phyloP scores from a whole-genome alignment of 2,329 filamentous ascomycete species.

The Nakataea oryzae region DNA sequence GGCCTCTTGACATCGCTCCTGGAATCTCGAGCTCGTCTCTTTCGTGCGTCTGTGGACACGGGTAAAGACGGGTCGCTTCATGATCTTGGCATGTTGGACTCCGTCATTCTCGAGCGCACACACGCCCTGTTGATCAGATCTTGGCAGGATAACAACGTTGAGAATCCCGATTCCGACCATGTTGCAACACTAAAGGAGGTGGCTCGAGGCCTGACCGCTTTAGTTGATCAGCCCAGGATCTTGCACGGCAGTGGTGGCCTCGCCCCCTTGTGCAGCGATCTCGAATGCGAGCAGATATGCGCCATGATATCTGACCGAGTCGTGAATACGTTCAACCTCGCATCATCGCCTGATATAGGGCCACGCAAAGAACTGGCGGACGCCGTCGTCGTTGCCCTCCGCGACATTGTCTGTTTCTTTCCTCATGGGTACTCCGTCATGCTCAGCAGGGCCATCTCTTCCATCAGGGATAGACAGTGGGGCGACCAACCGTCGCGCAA shows the following conservation, averaged over 20 bases:
- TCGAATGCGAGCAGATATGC: constrained; percentile 1
- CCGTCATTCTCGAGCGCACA: constrained; percentile 29
- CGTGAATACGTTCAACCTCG: constrained; percentile 2
- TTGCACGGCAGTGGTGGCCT: neutral
- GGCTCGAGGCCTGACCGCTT: constrained; percentile 32
- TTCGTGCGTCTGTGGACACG: constrained; percentile 12
- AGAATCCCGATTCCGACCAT: constrained; percentile 22
- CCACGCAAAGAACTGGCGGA: constrained; percentile 17
- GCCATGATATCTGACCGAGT: constrained; percentile 1
- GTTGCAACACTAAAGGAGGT: constrained; percentile 30
- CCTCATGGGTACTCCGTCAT: constrained; percentile 23
- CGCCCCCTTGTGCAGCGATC: neutral
- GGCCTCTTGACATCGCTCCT: constrained; percentile 40
- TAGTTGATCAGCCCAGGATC: constrained; percentile 28
- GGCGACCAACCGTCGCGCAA: constrained; percentile 10
- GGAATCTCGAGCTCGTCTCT: constrained; percentile 30
- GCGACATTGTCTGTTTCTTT: constrained; percentile 24
- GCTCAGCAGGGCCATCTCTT: constrained; percentile 12
- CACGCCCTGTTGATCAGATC: constrained; percentile 29
- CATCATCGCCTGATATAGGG: neutral
- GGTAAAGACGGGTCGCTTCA: constrained; percentile 16
- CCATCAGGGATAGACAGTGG: constrained; percentile 14
- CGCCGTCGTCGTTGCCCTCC: constrained; percentile 28
- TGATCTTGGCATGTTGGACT: constrained; percentile 25
- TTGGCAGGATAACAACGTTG: constrained; percentile 20